Evolutionary conservation across 2,329 filamentous ascomycete genomes (phyloP), one percentile per base, ranked within the genome.

Genomic region (Tolypocladium tropicale): DNA sequence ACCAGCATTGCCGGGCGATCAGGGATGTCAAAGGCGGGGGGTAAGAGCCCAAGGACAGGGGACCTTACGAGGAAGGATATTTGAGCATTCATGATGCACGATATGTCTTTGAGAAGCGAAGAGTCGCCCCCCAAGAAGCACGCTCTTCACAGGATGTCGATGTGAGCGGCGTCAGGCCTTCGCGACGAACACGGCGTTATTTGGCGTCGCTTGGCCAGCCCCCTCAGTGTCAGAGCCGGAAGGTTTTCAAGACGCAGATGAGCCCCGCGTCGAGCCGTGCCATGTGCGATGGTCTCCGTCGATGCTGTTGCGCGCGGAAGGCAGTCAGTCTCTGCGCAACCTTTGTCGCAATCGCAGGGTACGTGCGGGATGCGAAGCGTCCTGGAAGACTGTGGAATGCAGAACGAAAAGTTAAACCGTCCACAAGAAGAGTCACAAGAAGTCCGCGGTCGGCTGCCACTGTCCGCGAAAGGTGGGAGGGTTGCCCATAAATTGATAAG

Each of bases 1-100:
- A 23, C 41, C 25, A 16, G 39, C 23, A 48, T 48, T 6, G 4
- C 43, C 6, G 12, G 41, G 23, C 25, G n/a, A 2, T 11, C 37
- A n/a, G 23, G 39, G n/a, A 48, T 10, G 12, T n/a, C 25, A 10
- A 32, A 21, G n/a, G n/a, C 32, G 43, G 53, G 33, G 52, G n/a
- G 14, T 53, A 53, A 53, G 14, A 25, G 16, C 16, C n/a, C 46
- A 11, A 18, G 46, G 46, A 11, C 18, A 11, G 2, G 48, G 23
- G 12, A 30, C 43, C 54, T 62, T 72, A 82, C 80, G 67, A 83
- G 73, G 61, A 82, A 81, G 33, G 77, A 79, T 63, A 82, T 77
- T 66, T 81, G 78, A 56, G 79, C 78, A 63, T 78, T 81, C 79
- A 82, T 82, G 61, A 58, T 74, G 65, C 61, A 51, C 43, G 16